phyloP scores from a whole-genome alignment of 176 grass and related monocot genomes.

The Lolium perenne region DNA sequence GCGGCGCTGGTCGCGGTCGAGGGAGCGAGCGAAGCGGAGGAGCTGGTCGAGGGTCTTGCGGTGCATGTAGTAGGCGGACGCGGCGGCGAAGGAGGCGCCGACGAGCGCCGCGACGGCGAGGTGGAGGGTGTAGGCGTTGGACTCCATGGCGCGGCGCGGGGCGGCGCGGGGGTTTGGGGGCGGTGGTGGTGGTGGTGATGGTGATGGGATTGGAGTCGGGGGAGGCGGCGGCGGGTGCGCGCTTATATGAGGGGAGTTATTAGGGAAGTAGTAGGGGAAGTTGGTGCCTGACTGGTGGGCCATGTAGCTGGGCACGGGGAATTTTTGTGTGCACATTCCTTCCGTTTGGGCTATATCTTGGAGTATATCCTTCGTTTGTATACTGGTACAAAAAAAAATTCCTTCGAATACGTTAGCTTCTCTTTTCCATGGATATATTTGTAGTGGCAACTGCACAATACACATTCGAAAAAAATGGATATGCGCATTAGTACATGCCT shows the following conservation, averaged over 20 bases:
- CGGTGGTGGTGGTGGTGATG: no score
- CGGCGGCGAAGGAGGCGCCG: slow-evolving; percentile 85
- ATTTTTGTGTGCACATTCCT: slow-evolving; percentile 13
- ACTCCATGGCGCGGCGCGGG: slow-evolving; percentile 62
- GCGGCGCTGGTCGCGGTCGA: slow-evolving; percentile 63
- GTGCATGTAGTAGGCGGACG: slow-evolving; percentile 95
- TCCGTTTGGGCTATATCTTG: neutral
- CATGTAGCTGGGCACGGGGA: neutral
- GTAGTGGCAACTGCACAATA: no score
- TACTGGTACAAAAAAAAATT: no score
- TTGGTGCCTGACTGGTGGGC: slow-evolving; percentile 1
- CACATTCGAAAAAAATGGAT: no score
- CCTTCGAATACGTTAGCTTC: no score
- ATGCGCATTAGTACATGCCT: neutral
- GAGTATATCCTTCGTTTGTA: neutral
- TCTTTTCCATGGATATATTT: no score
- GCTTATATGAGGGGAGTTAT: slow-evolving; percentile 4
- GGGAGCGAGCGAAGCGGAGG: slow-evolving; percentile 74
- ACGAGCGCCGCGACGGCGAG: slow-evolving; percentile 84
- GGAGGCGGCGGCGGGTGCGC: slow-evolving; percentile 18
- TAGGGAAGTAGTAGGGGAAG: neutral
- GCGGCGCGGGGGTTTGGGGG: neutral
- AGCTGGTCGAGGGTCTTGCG: slow-evolving; percentile 78
- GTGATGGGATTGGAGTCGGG: neutral
- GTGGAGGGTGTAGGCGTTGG: slow-evolving; percentile 63